These are phyloP conservation scores for Vaccinium corymbosum DNA, from an alignment of 148 eudicot genomes.

Conservation along the genomic window DNA sequence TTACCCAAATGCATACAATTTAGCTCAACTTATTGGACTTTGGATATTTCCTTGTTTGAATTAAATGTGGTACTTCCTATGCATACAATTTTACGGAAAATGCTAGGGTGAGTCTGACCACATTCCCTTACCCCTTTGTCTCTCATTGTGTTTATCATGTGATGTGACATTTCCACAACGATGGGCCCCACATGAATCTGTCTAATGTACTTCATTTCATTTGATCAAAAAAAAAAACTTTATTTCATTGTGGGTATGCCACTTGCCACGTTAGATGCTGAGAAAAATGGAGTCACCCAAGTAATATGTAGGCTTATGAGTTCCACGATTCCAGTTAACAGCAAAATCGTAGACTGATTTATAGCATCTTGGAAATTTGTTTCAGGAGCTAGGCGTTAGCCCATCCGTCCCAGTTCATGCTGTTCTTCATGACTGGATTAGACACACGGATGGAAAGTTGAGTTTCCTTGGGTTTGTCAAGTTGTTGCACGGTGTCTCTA, in stretches of 20 bases:
- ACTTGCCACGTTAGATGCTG: neutral
- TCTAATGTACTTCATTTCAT: neutral
- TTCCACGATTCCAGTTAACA: neutral
- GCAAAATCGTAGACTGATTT: neutral
- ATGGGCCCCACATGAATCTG: neutral
- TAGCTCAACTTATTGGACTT: neutral
- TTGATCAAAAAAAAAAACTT: too few species aligned
- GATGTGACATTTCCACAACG: neutral
- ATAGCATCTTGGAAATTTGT: neutral
- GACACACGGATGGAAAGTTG: conserved; percentile 74
- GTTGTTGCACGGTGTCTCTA: conserved; percentile 61
- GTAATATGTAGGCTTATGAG: neutral
- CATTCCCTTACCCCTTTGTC: neutral
- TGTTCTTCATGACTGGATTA: conserved; percentile 70
- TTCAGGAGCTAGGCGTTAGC: conserved; percentile 61
- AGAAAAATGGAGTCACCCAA: neutral
- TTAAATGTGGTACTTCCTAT: neutral
- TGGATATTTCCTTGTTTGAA: neutral
- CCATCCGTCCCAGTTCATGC: conserved; percentile 65
- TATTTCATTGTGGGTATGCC: neutral
- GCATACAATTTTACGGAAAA: neutral
- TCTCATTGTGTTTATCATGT: neutral
- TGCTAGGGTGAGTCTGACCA: neutral
- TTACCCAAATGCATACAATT: neutral
- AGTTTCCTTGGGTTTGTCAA: conserved; percentile 75